Base-by-base conservation (phyloP, 2,329 filamentous ascomycete species). In the Neonectria punicea region DNA sequence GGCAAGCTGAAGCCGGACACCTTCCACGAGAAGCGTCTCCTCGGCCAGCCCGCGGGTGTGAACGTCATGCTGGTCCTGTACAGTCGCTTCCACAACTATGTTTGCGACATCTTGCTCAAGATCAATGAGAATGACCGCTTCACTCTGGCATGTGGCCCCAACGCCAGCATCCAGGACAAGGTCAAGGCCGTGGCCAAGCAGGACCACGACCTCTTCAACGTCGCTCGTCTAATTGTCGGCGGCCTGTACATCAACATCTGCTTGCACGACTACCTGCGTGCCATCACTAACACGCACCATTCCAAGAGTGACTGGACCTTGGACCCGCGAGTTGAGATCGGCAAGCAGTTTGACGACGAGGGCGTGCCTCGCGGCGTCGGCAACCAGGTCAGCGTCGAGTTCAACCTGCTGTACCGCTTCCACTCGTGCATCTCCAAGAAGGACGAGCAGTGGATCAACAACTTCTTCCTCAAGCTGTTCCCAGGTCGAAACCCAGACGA, bases 1-100 rank as follows among this genome's bases (percentile, higher is more conserved):
- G 91, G 91, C n/a, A 89, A 87, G 70, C 80, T 93, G 65, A 92
- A 92, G 78, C 87, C 89, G 0, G 91, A 93, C 72, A 90, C 87
- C 66, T 93, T 93, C 74, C 86, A 88, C 1, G 89, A 92, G 71
- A 85, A 86, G 61, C 85, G 91, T 11, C 78, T 92, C 1, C 78
- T 92, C 5, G 86, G 87, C 3, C 90, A 92, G 61, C 91, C 91
- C 4, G 87, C 89, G 0, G 91, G 90, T 28, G 89, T 92, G n/a
- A 88, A 88, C 47, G 86, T 87, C 11, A 79, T 92, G 68, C 76
- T 93, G 41, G 87, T 93, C 68, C 86, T 92, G 80, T 93, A 91
- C 82, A 88, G 83, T 67, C 84, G 86, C 5, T 92, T 91, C 76
- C 91, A 93, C 79, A 93, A 93, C 75, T 88, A 91, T 60, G 86